phyloP scores from a whole-genome alignment of 2,329 filamentous ascomycete species.

The Ceratocystis smalleyi region DNA sequence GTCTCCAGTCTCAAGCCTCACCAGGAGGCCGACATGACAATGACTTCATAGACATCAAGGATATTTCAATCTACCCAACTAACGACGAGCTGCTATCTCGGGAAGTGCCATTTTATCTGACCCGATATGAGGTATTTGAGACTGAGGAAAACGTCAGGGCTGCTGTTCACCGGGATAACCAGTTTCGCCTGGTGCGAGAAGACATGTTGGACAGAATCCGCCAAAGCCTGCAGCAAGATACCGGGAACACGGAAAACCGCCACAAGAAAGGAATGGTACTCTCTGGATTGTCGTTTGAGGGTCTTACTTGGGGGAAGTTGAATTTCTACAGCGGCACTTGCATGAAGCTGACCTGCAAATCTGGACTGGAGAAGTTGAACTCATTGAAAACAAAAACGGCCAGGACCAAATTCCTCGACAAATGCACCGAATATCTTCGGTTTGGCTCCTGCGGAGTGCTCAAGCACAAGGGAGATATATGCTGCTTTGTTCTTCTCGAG shows the following conservation, averaged over 20 bases:
- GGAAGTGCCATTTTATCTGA: slow-evolving; percentile 39
- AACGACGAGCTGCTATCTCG: slow-evolving; percentile 44
- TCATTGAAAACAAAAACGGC: slow-evolving; percentile 19
- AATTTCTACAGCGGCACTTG: slow-evolving; percentile 9
- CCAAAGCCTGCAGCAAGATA: slow-evolving; percentile 32
- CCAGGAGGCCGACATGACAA: slow-evolving; percentile 61
- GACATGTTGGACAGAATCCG: slow-evolving; percentile 54
- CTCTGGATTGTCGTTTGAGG: slow-evolving; percentile 25
- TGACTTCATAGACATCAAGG: slow-evolving; percentile 44
- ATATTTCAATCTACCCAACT: slow-evolving; percentile 51
- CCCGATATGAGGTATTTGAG: slow-evolving; percentile 34
- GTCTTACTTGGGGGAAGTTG: slow-evolving; percentile 25
- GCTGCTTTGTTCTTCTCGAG: slow-evolving; percentile 45
- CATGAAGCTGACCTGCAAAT: slow-evolving; percentile 24
- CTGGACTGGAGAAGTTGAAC: slow-evolving; percentile 32
- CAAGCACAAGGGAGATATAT: slow-evolving; percentile 32
- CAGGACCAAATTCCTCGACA: slow-evolving; percentile 32
- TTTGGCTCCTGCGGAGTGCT: slow-evolving; percentile 49
- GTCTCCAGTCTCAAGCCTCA: background rate
- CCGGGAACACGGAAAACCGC: slow-evolving; percentile 25
- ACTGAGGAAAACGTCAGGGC: slow-evolving; percentile 26
- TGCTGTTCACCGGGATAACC: slow-evolving; percentile 46
- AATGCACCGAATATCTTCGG: slow-evolving; percentile 37
- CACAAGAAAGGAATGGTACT: slow-evolving; percentile 28
- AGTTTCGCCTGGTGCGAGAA: slow-evolving; percentile 55